phyloP scores from a whole-genome alignment of 2,329 filamentous ascomycete genomes.

The Penicillium sp. region DNA sequence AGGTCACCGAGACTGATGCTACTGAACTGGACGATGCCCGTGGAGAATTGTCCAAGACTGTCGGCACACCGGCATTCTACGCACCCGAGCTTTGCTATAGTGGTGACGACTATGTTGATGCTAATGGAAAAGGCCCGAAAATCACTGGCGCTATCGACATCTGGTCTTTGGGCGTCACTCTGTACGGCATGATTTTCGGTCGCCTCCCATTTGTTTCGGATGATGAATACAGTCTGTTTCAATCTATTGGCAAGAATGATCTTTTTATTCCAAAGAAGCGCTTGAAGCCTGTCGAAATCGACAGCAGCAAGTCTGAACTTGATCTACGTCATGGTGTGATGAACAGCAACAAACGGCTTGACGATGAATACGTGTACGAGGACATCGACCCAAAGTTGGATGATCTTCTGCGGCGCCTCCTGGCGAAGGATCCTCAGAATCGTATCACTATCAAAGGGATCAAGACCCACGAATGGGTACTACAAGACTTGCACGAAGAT shows the following conservation, averaged over 20 bases:
- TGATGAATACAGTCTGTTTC: constrained; percentile 88
- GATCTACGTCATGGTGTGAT: constrained; percentile 40
- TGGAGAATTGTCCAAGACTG: constrained; percentile 87
- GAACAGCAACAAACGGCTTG: constrained; percentile 66
- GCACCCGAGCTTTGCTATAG: constrained; percentile 94
- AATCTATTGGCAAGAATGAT: constrained; percentile 86
- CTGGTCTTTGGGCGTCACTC: constrained; percentile 92
- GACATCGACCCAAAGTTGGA: constrained; percentile 74
- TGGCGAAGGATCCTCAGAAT: constrained; percentile 83
- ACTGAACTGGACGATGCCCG: constrained; percentile 87
- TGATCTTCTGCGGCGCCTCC: constrained; percentile 73
- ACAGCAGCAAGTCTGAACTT: constrained; percentile 8
- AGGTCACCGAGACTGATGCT: constrained; percentile 76
- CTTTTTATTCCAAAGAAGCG: constrained; percentile 80
- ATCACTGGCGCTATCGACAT: constrained; percentile 94
- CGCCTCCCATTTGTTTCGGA: constrained; percentile 90
- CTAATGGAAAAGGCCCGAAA: constrained; percentile 58
- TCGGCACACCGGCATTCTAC: constrained; percentile 96
- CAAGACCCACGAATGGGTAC: constrained; percentile 89
- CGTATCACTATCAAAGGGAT: constrained; percentile 88
- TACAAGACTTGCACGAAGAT: constrained; percentile 67
- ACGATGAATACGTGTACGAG: constrained; percentile 79
- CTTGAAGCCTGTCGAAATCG: constrained; percentile 64
- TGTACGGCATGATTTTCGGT: constrained; percentile 92
- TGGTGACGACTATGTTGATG: constrained; percentile 57